phyloP scores from a whole-genome alignment of 441 rosid species.

The Macaranga tanarius region DNA sequence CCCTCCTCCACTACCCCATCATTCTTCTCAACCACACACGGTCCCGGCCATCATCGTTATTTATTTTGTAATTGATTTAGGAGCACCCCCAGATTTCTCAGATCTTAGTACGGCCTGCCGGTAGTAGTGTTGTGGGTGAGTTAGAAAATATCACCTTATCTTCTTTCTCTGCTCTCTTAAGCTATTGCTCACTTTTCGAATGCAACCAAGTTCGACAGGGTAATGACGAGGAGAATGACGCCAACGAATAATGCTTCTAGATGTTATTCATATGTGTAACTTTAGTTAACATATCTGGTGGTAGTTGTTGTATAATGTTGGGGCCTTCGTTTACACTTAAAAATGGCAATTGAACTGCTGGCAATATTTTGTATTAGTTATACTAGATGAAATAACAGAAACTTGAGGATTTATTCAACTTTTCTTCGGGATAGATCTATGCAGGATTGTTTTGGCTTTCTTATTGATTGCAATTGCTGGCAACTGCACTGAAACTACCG shows the following conservation, averaged over 20 bases:
- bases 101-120: no score
- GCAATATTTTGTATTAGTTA: conserved; percentile 24
- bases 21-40: no score
- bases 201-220: conserved; percentile 50
- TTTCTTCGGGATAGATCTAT: conserved; percentile 1
- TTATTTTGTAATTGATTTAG: no score
- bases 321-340: conserved; percentile 17
- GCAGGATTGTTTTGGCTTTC: background rate
- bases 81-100: no score
- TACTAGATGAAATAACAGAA: conserved; percentile 21
- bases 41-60: no score
- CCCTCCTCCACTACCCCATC: no score
- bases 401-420: conserved; percentile 10
- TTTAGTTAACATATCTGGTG: conserved; percentile 16
- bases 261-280: conserved; percentile 3
- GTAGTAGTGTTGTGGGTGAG: no score
- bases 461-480: background rate
- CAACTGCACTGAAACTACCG: background rate
- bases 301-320: conserved; percentile 34
- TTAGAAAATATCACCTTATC: no score
- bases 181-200: no score
- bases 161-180: no score
- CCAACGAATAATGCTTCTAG: conserved; percentile 39
- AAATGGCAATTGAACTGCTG: conserved; percentile 28
- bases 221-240: conserved; percentile 49